Base-by-base conservation (phyloP, 495 filamentous ascomycete species). In the Stereocaulon alpinum region DNA sequence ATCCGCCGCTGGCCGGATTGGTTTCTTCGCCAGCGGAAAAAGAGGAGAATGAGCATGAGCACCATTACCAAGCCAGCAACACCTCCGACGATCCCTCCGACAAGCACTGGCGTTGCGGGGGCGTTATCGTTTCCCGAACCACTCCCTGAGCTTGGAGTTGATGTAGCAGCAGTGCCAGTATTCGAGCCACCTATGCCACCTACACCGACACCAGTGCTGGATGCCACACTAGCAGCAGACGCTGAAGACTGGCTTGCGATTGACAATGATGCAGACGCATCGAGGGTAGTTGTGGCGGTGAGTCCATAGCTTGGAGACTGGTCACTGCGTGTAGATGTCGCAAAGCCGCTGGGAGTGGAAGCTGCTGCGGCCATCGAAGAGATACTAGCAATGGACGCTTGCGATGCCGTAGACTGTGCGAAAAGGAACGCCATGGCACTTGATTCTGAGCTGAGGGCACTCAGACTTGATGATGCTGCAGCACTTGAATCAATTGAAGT, bases 71-170 rank as follows among this genome's bases (percentile, higher is more conserved):
- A 69, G 18, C 83, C 85, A 45, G 85, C 83, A 42, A 87, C 71
- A 41, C 82, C 79, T 24, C 85, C 85, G 9, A 87, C 73, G 12
- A 88, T 82, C 30, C 85, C 80, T 18, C 85, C 85, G 7, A 85
- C 81, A 24, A 88, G 70, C 29, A 70, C 66, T 15, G 68, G 59
- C 11, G 72, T 75, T 18, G 59, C 66, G 15, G 63, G 63, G 11
- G 65, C 52, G 27, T 59, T 55, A 40, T 59, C 61, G 11, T 51
- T 58, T 15, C 61, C 59, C 20, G 63, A 61, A n/a, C 59, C 51
- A 17, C 44, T 32, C 27, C 59, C 51, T 30, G 65, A 54, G 43
- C 44, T 56, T 45, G 60, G 50, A 37, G 62, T 61, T 11, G 71
- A 60, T 17, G 65, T 22, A 15, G 58, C 47, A 47, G 58, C 54